Evolutionary conservation across 208 protist genomes (phyloP).

Genomic region (Wallacemonas collosoma): DNA sequence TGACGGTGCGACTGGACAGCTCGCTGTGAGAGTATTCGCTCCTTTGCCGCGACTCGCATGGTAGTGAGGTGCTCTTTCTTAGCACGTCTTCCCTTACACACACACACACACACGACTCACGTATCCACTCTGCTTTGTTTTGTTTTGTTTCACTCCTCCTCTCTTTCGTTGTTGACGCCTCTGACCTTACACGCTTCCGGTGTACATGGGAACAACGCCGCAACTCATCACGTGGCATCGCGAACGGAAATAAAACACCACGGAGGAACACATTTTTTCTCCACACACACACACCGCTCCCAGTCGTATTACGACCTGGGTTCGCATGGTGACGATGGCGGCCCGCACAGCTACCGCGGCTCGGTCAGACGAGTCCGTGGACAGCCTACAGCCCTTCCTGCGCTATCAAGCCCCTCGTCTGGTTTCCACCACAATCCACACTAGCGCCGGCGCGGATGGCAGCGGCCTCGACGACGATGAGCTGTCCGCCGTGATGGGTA

Average conservation of each 20-base stretch:
- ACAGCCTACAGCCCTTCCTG: conserved; percentile 17
- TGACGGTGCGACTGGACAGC: no score
- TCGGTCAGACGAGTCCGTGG: neutral
- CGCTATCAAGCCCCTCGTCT: conserved; percentile 20
- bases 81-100: no score
- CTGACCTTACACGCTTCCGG: no score
- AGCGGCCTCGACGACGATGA: neutral
- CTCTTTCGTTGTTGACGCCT: neutral
- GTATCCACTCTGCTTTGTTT: conserved; percentile 12
- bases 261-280: neutral
- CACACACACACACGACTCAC: neutral
- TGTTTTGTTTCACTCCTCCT: conserved; percentile 5
- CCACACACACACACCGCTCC: no score
- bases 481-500: neutral
- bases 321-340: neutral
- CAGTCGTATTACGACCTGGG: no score
- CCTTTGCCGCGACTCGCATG: no score
- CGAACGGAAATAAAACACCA: neutral
- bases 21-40: no score
- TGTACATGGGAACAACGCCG: no score
- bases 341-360: neutral
- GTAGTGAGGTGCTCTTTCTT: no score
- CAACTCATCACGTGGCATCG: no score
- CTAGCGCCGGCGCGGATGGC: neutral
- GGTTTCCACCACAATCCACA: neutral